Percentiles rank a stretch among this genome's conserved stretches.
These are phyloP conservation scores for Lipomyces orientalis DNA, from an alignment of 805 yeast species.

Conservation along the genomic window DNA sequence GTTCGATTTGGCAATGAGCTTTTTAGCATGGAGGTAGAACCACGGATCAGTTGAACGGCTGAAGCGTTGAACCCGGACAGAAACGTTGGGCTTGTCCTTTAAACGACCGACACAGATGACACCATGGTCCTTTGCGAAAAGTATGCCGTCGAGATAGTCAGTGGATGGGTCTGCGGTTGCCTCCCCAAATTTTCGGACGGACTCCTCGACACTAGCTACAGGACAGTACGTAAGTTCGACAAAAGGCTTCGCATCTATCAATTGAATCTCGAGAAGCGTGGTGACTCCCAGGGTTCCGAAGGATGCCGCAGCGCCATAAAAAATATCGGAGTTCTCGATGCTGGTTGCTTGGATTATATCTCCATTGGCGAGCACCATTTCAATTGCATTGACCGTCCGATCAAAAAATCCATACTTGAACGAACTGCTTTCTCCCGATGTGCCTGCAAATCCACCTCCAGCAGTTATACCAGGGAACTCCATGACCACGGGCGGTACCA, in stretches of 20 bases:
- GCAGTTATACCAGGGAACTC: constrained; percentile 15
- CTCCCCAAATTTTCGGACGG: background rate
- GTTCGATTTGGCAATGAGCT: constrained; percentile 1
- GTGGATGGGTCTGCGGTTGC: constrained; percentile 6
- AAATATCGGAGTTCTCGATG: constrained; percentile 7
- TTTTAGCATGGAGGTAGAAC: constrained; percentile 12
- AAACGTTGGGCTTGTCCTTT: background rate
- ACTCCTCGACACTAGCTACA: background rate
- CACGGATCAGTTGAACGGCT: constrained; percentile 7
- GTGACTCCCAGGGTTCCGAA: constrained; percentile 12
- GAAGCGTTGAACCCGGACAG: constrained; percentile 4
- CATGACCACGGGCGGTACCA: constrained; percentile 12
- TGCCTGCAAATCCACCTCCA: constrained; percentile 15
- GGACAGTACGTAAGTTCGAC: constrained; percentile 10
- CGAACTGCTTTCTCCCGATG: constrained; percentile 10
- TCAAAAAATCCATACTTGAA: constrained; percentile 8
- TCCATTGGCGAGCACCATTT: constrained; percentile 10
- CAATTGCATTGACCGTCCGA: constrained; percentile 9
- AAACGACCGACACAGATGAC: constrained; percentile 12
- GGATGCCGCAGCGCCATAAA: constrained; percentile 11
- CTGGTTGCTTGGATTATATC: constrained; percentile 8
- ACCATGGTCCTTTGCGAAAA: constrained; percentile 8
- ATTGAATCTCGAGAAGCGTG: constrained; percentile 11
- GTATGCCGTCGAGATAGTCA: constrained; percentile 11
- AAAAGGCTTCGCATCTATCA: constrained; percentile 10